phyloP scores from a whole-genome alignment of 495 filamentous ascomycete genomes.

The Mycothermus thermophilus region DNA sequence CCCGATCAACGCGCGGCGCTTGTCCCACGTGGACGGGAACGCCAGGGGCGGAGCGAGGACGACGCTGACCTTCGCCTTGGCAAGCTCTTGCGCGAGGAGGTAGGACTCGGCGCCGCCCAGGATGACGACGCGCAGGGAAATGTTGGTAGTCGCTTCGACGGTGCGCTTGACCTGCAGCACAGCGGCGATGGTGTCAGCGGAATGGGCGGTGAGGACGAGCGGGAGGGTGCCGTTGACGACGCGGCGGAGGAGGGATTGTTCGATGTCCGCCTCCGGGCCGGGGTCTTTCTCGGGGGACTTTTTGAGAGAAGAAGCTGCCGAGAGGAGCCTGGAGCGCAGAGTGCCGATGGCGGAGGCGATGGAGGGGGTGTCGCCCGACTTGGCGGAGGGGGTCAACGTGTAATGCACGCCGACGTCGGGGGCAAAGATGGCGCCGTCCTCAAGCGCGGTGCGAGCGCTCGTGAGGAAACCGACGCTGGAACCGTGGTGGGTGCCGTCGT shows the following conservation, averaged over 20 bases:
- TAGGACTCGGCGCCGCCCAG: conserved; percentile 37
- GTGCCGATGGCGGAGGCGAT: conserved; percentile 26
- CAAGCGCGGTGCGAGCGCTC: conserved; percentile 19
- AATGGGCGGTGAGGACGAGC: conserved; percentile 30
- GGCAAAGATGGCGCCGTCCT: conserved; percentile 25
- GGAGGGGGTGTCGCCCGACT: conserved; percentile 20
- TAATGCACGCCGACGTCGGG: conserved; percentile 33
- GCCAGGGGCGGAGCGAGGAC: conserved; percentile 33
- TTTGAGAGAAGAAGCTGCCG: conserved; percentile 14
- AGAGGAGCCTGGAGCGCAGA: conserved; percentile 30
- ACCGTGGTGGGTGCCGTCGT: conserved; percentile 27
- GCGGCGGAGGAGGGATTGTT: conserved; percentile 23
- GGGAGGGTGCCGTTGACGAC: conserved; percentile 25
- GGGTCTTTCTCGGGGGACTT: conserved; percentile 14
- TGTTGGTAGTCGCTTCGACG: conserved; percentile 15
- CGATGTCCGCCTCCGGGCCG: conserved; percentile 23
- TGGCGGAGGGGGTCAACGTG: conserved; percentile 22
- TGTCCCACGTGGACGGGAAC: conserved; percentile 31
- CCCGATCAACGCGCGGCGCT: conserved; percentile 33
- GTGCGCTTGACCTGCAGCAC: conserved; percentile 25
- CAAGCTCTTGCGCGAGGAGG: conserved; percentile 34
- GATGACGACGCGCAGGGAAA: conserved; percentile 26
- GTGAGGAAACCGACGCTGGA: conserved; percentile 35
- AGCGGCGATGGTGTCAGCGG: conserved; percentile 31
- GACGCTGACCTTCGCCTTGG: conserved; percentile 31